phyloP scores from a whole-genome alignment of 805 yeast genomes.

The Trichomonascus vanleenenianus region DNA sequence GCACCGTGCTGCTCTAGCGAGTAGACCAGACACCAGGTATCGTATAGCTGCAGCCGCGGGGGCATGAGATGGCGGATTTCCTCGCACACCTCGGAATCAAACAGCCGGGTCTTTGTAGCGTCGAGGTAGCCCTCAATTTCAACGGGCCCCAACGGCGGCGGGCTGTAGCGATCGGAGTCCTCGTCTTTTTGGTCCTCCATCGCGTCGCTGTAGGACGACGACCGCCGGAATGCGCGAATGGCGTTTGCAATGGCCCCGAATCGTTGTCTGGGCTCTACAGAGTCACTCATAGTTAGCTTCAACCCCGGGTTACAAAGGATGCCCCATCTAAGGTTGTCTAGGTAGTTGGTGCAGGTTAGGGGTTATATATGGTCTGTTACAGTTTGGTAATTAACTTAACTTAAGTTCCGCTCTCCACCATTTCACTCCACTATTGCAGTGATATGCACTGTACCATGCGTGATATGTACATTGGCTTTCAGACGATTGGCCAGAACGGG shows the following conservation, averaged over 20 bases:
- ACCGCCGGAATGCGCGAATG: not conserved
- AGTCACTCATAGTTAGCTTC: no score
- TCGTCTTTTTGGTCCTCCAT: not conserved
- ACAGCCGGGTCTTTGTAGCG: slow-evolving; percentile 49
- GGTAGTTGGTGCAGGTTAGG: no score
- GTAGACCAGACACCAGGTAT: slow-evolving; percentile 70
- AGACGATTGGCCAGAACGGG: no score
- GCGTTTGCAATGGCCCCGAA: slow-evolving; percentile 1
- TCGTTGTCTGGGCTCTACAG: not conserved
- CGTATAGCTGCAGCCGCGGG: slow-evolving; percentile 65
- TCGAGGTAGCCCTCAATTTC: slow-evolving; percentile 51
- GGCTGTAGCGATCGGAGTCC: not conserved
- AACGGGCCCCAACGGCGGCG: slow-evolving; percentile 21
- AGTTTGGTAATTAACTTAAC: no score
- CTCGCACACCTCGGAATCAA: slow-evolving; percentile 55
- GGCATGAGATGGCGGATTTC: slow-evolving; percentile 71
- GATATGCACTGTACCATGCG: no score
- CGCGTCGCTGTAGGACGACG: not conserved
- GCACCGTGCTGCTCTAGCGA: slow-evolving; percentile 93
- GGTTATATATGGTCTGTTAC: no score
- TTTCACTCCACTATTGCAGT: no score
- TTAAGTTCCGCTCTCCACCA: no score
- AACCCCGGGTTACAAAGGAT: no score
- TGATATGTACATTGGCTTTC: no score
- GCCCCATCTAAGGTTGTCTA: no score